Base-by-base conservation (phyloP, 1,284 basidiomycete genomes). In the Sanghuangporus sanghuang region DNA sequence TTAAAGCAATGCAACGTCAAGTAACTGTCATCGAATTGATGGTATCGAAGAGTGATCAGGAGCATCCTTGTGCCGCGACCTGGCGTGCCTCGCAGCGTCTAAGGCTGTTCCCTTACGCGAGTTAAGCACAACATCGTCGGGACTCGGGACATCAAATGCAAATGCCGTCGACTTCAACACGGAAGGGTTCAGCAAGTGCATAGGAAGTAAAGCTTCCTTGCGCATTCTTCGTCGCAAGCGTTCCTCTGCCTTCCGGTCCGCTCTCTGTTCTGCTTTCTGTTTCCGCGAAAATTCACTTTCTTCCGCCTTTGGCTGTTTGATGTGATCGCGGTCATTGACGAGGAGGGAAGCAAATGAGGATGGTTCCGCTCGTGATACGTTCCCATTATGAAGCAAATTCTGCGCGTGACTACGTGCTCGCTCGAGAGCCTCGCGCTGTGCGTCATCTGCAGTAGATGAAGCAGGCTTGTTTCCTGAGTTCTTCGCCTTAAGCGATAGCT, bases 101-200 rank as follows among this genome's bases (percentile, higher is more conserved):
- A 90, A 74, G 23, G 83, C 76, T 6, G 93, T 92, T 54, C 91
- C 90, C 61, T 82, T 84, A 40, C 94, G 85, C 42, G 94, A 92
- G 67, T 85, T 85, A 71, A 90, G 77, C 12, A 96, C 86, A 62
- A 90, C 75, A 70, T 96, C 93, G 69, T 96, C 93, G 11, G 94
- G 93, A 72, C 93, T 95, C n/a, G 91, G 92, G 27, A 81, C 79
- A 66, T 92, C 85, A 69, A 95, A 95, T 7, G 84, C 78, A 71
- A 91, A 93, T 2, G 77, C 75, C 32, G 72, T 69, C 21, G 57
- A 60, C 14, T 54, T 42, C 18, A 59, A 48, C 35, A 61, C 59
- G n/a, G 56, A 27, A 32, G 65, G 62, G 27, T 62, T 63, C n/a
- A 66, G 54, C 11, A 66, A 35, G 39, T 66, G 65, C 49, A 57